Evolutionary conservation across 208 protist species (phyloP), one percentile per base, ranked within the genome.

Genomic region (Leishmania tropica): DNA sequence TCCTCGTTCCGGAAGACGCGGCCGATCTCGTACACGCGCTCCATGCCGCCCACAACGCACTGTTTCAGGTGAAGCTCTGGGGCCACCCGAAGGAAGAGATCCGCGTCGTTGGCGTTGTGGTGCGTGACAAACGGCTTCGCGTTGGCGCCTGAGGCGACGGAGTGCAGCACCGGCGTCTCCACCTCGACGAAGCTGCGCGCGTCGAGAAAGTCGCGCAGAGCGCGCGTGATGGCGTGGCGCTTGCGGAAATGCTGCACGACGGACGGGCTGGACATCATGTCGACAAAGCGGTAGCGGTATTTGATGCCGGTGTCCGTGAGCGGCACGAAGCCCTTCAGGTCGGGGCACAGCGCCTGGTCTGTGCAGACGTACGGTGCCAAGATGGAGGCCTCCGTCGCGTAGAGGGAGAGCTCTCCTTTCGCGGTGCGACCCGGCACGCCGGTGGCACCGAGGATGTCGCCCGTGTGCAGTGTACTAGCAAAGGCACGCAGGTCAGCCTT

Each of bases 1-100:
- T 93, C 93, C 89, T 99, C 97, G 87, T 99, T 99, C 58, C 97
- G 91, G 85, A 99, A 99, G 11, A 98, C 92, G 54, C 91, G 95
- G 64, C 98, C 97, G 72, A 99, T 94, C 89, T 99, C 98, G 87
- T 98, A 99, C 6, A 99, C 97, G 24, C 94, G 88, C 73, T 99
- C 94, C 78, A 99, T 87, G 42, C 98, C 98, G 35, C 96, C 98
- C 53, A 99, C 95, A 70, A 99, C 89, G 67, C 98, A 96, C 88
- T 98, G 89, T 87, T 99, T 99, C 53, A 99, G 85, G 84, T 98
- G 90, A 19, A 99, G 85, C 84, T 99, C 98, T 35, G 98, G 97
- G 3, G 98, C 98, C 56, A 98, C 93, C 47, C 96, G 94, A 21
- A 98, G 83, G 80, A 93, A 95, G 7, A 98, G 84, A 76, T 96